Conservation (phyloP, 2,329 filamentous ascomycete species). For the Cytospora schulzeri region DNA sequence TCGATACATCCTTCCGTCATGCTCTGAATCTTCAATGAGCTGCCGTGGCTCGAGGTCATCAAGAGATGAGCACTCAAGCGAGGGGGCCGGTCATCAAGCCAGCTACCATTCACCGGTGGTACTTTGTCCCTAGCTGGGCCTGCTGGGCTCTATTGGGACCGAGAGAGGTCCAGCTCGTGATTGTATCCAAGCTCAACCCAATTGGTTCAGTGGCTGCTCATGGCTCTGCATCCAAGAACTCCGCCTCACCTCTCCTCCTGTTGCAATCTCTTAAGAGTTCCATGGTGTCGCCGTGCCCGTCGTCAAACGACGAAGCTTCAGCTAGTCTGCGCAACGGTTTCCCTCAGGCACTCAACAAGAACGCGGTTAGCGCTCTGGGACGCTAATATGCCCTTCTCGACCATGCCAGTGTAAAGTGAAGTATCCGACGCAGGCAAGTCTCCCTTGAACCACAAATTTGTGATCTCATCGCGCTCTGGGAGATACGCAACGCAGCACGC, state of each 20-base stretch:
- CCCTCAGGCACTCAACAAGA: constrained; percentile 43
- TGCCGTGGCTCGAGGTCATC: neutral
- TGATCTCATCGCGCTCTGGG: constrained; percentile 84
- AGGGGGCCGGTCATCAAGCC: neutral
- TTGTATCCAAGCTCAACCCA: neutral
- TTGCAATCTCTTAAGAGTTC: neutral
- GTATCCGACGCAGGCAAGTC: constrained; percentile 49
- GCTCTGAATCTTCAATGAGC: neutral
- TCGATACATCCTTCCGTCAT: neutral
- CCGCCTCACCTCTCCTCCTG: neutral
- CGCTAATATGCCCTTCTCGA: constrained; percentile 45
- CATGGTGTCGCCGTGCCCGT: neutral
- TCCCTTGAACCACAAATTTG: constrained; percentile 92
- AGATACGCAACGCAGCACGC: constrained; percentile 91
- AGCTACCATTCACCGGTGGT: neutral
- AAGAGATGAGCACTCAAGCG: neutral
- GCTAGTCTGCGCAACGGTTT: constrained; percentile 35
- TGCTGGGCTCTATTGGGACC: neutral
- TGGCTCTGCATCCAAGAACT: neutral
- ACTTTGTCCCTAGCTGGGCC: neutral
- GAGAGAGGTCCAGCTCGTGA: neutral
- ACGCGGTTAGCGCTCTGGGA: constrained; percentile 47
- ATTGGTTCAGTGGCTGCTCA: neutral
- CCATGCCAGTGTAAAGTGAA: constrained; percentile 43
- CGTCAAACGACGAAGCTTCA: constrained; percentile 6